Conservation (phyloP, 129 eudicot species). For the Saposhnikovia divaricata region DNA sequence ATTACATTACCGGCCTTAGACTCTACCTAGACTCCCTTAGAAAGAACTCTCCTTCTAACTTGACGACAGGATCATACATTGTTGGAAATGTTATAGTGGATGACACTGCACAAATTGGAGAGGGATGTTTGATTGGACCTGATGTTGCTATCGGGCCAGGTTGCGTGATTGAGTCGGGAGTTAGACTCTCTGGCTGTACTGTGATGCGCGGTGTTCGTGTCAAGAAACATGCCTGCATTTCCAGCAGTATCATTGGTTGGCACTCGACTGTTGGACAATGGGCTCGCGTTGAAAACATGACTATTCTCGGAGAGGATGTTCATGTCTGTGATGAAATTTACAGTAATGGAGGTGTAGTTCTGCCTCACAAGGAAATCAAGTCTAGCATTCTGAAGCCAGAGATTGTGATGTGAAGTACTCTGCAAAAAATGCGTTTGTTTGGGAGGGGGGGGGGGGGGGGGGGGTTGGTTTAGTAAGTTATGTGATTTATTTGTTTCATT, state of each 20-base stretch:
- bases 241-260: slow-evolving; percentile 89
- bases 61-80: slow-evolving; percentile 57
- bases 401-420: slow-evolving; percentile 71
- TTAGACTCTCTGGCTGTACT: slow-evolving; percentile 89
- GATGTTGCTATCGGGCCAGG: slow-evolving; percentile 97
- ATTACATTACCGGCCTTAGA: slow-evolving; percentile 75
- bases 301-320: slow-evolving; percentile 94
- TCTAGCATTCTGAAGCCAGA: slow-evolving; percentile 95
- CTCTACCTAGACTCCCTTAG: slow-evolving; percentile 77
- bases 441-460: not conserved
- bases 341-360: slow-evolving; percentile 91
- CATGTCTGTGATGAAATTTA: slow-evolving; percentile 88
- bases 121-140: slow-evolving; percentile 95
- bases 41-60: slow-evolving; percentile 27
- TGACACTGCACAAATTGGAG: slow-evolving; percentile 80
- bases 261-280: slow-evolving; percentile 93
- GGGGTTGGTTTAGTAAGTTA: slow-evolving; percentile 14
- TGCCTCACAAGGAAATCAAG: slow-evolving; percentile 96
- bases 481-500: slow-evolving; percentile 4
- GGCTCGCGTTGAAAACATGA: slow-evolving; percentile 97
- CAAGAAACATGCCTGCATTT: slow-evolving; percentile 83
- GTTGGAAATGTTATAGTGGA: slow-evolving; percentile 82
- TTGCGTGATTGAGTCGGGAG: slow-evolving; percentile 86
- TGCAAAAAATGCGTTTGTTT: slow-evolving; percentile 10
- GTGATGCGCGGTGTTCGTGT: slow-evolving; percentile 88